Evolutionary conservation across 2,329 filamentous ascomycete species (phyloP).

Genomic region (Teratosphaeria destructans): DNA sequence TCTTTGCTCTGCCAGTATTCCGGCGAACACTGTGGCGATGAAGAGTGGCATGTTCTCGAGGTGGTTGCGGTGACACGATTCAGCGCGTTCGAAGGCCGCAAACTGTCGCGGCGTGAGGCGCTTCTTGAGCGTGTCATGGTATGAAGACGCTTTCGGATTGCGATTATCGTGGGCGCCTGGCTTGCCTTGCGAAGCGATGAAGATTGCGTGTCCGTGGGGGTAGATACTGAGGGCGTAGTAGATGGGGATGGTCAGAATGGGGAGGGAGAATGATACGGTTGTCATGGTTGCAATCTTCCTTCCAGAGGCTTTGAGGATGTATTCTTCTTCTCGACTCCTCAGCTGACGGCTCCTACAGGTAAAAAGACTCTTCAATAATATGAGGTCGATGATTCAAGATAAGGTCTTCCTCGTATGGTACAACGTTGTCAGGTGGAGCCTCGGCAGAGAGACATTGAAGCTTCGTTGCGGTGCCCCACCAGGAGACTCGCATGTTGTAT

Average conservation of each 20-base stretch:
- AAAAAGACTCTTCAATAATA: neutral
- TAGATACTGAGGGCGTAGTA: constrained; percentile 34
- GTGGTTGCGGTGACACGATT: constrained; percentile 36
- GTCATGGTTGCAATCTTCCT: constrained; percentile 5
- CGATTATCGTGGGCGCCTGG: constrained; percentile 32
- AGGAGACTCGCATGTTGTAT: too few relatives aligned
- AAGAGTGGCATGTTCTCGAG: constrained; percentile 40
- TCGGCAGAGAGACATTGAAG: neutral
- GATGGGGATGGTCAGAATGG: constrained; percentile 35
- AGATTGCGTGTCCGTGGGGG: constrained; percentile 31
- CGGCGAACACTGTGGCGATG: constrained; percentile 33
- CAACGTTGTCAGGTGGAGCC: neutral
- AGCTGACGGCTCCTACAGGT: neutral
- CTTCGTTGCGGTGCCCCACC: neutral
- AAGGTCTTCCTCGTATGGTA: neutral
- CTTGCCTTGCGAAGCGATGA: constrained; percentile 28
- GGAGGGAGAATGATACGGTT: constrained; percentile 23
- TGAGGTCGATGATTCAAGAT: neutral
- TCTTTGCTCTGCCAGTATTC: constrained; percentile 29
- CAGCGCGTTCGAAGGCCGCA: constrained; percentile 34
- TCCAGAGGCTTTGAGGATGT: neutral
- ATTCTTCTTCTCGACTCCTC: neutral
- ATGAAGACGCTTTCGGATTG: constrained; percentile 30
- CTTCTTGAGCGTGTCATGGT: constrained; percentile 28
- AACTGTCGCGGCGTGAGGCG: constrained; percentile 27